A percentile compares a stretch with the other conserved stretches of the same genome.
Conservation (phyloP, 257 asterid genomes). For the Orobanche coerulescens region DNA sequence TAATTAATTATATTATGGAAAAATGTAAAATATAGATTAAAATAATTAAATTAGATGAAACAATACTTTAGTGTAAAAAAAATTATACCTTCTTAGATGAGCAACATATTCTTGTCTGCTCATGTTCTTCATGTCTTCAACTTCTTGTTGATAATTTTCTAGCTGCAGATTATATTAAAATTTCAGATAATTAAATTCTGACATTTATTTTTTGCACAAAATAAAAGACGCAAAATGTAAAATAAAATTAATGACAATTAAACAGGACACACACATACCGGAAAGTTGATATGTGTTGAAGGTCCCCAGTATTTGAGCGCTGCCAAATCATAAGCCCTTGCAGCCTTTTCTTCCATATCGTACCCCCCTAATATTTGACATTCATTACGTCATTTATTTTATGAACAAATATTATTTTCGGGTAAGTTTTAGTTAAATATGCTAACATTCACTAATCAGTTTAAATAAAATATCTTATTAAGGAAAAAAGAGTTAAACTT, state of each 20-base stretch:
- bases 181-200: not conserved
- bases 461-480: not conserved
- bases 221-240: not conserved
- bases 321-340: conserved; percentile 93
- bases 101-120: conserved; percentile 93
- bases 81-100: conserved; percentile 67
- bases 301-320: conserved; percentile 99
- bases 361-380: conserved; percentile 76
- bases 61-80: no score
- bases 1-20: not conserved
- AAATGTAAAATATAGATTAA: not conserved
- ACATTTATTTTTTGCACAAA: not conserved
- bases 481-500: not conserved
- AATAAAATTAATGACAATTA: not conserved
- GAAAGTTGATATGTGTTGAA: conserved; percentile 86
- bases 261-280: conserved; percentile 35
- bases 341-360: conserved; percentile 98
- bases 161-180: conserved; percentile 43
- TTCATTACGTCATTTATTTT: no score
- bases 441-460: not conserved
- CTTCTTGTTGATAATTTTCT: conserved; percentile 78
- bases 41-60: no score
- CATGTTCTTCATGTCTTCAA: conserved; percentile 92
- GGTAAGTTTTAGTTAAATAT: not conserved
- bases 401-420: not conserved